Evolutionary conservation across 768 basidiomycete species (phyloP).

Genomic region (Pulveroboletus sp.): DNA sequence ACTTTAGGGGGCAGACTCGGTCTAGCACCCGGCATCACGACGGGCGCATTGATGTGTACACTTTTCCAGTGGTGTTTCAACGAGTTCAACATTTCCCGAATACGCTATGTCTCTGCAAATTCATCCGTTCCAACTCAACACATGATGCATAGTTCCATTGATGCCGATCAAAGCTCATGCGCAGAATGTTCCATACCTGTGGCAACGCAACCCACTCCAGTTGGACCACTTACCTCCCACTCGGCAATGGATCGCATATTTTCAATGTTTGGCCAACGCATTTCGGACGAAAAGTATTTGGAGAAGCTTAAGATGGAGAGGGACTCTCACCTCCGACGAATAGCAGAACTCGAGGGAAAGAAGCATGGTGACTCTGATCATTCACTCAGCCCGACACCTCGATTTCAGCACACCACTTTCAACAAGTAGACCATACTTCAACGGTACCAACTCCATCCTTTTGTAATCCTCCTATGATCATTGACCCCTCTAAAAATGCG

Average conservation of each 20-base stretch:
- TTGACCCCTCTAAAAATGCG: conserved; percentile 39
- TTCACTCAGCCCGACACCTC: neutral
- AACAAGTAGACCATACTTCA: conserved; percentile 49
- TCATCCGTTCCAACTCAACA: neutral
- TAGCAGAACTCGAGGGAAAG: conserved; percentile 50
- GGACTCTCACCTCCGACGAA: conserved; percentile 49
- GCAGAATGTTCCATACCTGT: conserved; percentile 1
- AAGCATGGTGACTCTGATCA: conserved; percentile 15
- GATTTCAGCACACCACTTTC: conserved; percentile 1
- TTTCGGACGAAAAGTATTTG: conserved; percentile 75
- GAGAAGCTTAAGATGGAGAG: conserved; percentile 52
- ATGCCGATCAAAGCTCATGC: neutral
- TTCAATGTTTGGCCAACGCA: conserved; percentile 30
- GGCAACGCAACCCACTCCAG: conserved; percentile 14
- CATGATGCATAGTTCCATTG: neutral
- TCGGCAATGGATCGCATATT: conserved; percentile 37
- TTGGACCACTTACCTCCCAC: neutral
- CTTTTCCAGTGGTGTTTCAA: conserved; percentile 68
- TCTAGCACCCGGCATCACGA: conserved; percentile 53
- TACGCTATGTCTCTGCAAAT: conserved; percentile 48
- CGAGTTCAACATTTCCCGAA: conserved; percentile 54
- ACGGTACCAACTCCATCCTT: conserved; percentile 55
- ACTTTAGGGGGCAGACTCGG: conserved; percentile 56
- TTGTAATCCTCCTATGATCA: conserved; percentile 61
- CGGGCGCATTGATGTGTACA: conserved; percentile 54